Evolutionary conservation across 2,329 filamentous ascomycete species (phyloP), one percentile per base, ranked within the genome.

Genomic region (Aspergillus tamarii): DNA sequence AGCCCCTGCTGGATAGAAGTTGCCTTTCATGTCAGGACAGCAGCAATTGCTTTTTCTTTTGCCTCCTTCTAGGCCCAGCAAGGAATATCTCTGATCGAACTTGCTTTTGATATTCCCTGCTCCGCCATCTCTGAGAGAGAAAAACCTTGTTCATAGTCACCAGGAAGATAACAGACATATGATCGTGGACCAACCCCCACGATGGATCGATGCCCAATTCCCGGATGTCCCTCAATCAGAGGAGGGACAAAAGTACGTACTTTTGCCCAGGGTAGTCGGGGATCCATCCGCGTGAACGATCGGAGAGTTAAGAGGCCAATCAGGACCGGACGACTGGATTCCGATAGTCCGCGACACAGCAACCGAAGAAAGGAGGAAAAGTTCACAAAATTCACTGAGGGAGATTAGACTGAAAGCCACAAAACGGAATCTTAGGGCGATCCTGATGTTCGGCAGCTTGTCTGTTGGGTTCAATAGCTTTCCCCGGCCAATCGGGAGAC

Each of bases 401-500:
- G 32, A 36, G 52, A 23, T 19, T n/a, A 23, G 32, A 16, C 52
- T 4, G 19, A 34, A 34, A 54, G 52, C 52, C 52, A 39, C 52
- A n/a, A 26, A 55, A 16, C 14, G 52, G 30, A 39, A 26, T 23
- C 52, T 23, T 26, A 55, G n/a, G 52, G 11, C 32, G 32, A 55
- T 39, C 52, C n/a, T 39, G 21, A 55, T n/a, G 26, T 55, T 55
- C 52, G 21, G 48, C 48, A 52, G 48, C 48, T 19, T 34, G 48
- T 39, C 52, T 36, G 52, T 39, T 41, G 52, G 30, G n/a, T 19
- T 28, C 8, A 28, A 23, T 54, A 30, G 21, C 32, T 19, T 54
- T 55, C 52, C 52, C 52, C 52, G 52, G 21, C 52, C 52, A 55
- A 55, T 55, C 52, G 52, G 52, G 52, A 55, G 52, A 23, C 30